Percentiles rank a stretch among this genome's conserved stretches.
phyloP scores from a whole-genome alignment of 148 eudicot species.

The Fallopia convolvulus region DNA sequence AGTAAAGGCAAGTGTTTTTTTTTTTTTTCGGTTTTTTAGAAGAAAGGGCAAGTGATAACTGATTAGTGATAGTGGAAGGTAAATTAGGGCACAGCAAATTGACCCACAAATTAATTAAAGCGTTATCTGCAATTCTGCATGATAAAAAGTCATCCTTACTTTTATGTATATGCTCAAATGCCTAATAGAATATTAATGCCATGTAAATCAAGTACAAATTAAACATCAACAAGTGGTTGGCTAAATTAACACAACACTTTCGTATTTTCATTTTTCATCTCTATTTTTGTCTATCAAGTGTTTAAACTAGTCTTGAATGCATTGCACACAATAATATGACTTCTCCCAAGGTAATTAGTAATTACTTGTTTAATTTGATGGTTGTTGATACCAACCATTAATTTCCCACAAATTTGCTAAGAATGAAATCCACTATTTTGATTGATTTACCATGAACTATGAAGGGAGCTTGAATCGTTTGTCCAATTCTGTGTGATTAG shows the following conservation, averaged over 20 bases:
- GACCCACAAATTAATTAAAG: background rate
- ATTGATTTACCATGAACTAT: too few species aligned
- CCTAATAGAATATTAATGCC: too few species aligned
- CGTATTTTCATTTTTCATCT: background rate
- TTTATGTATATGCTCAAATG: background rate
- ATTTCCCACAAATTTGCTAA: too few species aligned
- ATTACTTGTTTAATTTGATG: background rate
- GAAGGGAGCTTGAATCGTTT: too few species aligned
- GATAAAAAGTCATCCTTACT: background rate
- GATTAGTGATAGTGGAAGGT: background rate
- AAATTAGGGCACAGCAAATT: background rate
- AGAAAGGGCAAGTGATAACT: background rate
- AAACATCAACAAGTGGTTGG: background rate
- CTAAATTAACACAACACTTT: background rate
- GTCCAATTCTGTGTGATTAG: too few species aligned
- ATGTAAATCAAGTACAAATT: background rate
- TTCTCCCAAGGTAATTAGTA: background rate
- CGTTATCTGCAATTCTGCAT: background rate
- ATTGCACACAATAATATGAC: background rate
- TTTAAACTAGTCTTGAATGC: too few species aligned
- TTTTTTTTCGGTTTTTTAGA: too few species aligned
- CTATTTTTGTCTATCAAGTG: too few species aligned
- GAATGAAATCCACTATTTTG: too few species aligned
- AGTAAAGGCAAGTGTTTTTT: background rate
- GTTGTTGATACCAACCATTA: background rate